Percentiles rank a stretch among this genome's conserved stretches.
Conservation (phyloP, 768 basidiomycete genomes). For the Termitomyces sp. region DNA sequence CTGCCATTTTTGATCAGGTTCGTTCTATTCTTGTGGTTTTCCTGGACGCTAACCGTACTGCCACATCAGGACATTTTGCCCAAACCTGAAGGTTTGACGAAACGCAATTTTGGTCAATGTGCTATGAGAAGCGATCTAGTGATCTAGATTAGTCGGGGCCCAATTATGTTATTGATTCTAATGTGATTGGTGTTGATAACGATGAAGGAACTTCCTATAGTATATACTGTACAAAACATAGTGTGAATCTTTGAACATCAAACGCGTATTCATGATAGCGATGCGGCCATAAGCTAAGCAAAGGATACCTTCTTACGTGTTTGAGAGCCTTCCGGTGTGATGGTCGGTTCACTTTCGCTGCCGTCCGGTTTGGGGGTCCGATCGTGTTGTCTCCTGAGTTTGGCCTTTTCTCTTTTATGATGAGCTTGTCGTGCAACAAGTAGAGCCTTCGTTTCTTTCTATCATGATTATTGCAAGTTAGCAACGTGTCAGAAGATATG, state of each 20-base stretch:
- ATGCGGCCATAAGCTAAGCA: background rate
- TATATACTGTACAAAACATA: background rate
- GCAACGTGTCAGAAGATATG: background rate
- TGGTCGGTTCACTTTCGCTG: background rate
- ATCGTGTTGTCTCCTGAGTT: background rate
- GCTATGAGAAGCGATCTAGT: constrained; percentile 62
- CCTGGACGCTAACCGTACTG: background rate
- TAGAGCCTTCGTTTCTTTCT: constrained; percentile 11
- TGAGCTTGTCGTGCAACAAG: constrained; percentile 5
- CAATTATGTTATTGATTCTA: background rate
- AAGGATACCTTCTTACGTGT: constrained; percentile 12
- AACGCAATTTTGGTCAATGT: constrained; percentile 56
- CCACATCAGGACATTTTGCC: constrained; percentile 57
- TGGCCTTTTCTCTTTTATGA: constrained; percentile 4
- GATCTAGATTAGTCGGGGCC: background rate
- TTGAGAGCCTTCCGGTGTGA: background rate
- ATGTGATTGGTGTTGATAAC: background rate
- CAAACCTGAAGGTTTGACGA: constrained; percentile 53
- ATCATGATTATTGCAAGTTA: background rate
- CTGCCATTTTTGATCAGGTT: constrained; percentile 74
- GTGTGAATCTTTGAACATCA: background rate
- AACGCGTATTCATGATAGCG: background rate
- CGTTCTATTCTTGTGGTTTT: constrained; percentile 12
- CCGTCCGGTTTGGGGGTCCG: background rate
- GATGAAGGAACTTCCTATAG: background rate